These are phyloP conservation scores for Yamadazyma takamatsuzukensis DNA, from an alignment of 805 yeast genomes.

Conservation along the genomic window DNA sequence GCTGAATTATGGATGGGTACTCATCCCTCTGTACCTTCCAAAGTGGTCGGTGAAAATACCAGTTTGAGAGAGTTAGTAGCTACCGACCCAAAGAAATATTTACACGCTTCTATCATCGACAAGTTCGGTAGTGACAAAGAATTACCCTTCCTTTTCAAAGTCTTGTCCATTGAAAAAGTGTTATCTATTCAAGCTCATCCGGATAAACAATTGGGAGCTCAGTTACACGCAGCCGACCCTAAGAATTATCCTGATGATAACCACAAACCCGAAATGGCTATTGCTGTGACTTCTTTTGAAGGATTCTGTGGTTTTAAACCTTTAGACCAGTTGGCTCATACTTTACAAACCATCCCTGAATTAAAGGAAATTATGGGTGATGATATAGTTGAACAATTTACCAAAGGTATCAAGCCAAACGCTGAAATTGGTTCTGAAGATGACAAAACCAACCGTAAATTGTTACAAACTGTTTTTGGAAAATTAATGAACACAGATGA, in stretches of 20 bases:
- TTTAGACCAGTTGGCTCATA: constrained; percentile 65
- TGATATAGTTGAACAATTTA: constrained; percentile 53
- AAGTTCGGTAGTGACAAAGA: constrained; percentile 69
- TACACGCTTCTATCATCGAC: constrained; percentile 56
- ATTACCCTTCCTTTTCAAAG: constrained; percentile 91
- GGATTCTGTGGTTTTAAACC: constrained; percentile 99
- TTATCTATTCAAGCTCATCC: constrained; percentile 98
- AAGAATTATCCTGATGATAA: constrained; percentile 95
- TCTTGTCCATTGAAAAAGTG: constrained; percentile 87
- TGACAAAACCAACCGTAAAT: constrained; percentile 55
- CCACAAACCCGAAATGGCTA: constrained; percentile 99
- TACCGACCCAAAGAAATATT: constrained; percentile 51
- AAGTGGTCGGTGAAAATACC: constrained; percentile 35
- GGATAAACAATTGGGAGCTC: constrained; percentile 77
- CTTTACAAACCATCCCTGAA: constrained; percentile 74
- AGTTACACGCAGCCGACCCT: constrained; percentile 79
- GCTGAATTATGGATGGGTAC: constrained; percentile 99
- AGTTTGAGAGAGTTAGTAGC: constrained; percentile 65
- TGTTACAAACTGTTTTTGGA: constrained; percentile 73
- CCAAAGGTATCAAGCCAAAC: constrained; percentile 41
- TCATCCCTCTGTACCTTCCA: constrained; percentile 87
- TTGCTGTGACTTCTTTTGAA: constrained; percentile 93
- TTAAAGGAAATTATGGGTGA: constrained; percentile 66
- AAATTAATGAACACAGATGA: constrained; percentile 83
- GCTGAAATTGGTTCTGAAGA: constrained; percentile 48